Evolutionary conservation across 306 rosid genomes (phyloP).

Genomic region (Vicia villosa): DNA sequence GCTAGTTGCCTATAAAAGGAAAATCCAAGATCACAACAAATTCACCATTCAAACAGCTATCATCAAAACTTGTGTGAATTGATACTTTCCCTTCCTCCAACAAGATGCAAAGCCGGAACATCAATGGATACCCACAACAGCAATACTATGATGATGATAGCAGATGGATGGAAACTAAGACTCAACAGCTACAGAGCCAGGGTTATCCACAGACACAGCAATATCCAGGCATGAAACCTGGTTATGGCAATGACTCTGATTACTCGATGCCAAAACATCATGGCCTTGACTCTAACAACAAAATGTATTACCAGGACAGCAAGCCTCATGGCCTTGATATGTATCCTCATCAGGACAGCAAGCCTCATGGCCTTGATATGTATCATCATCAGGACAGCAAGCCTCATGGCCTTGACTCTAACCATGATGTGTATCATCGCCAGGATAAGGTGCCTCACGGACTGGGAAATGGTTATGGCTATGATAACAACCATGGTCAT

Average conservation of each 20-base stretch:
- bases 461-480: background rate
- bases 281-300: no score
- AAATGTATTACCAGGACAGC: no score
- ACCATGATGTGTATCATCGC: background rate
- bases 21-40: background rate
- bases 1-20: conserved; percentile 34
- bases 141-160: conserved; percentile 38
- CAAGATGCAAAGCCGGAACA: conserved; percentile 28
- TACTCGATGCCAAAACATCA: background rate
- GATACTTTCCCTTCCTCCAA: background rate
- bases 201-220: background rate
- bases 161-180: conserved; percentile 12
- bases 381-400: no score
- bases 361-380: no score
- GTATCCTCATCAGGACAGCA: no score
- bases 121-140: conserved; percentile 36
- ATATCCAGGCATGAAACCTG: background rate
- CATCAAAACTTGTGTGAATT: background rate
- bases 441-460: background rate
- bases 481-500: background rate
- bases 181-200: background rate
- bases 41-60: background rate
- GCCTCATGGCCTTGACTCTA: background rate
- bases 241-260: background rate
- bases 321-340: no score